phyloP scores from a whole-genome alignment of 176 grass and related monocot genomes.

The Ampelocalamus luodianensis region DNA sequence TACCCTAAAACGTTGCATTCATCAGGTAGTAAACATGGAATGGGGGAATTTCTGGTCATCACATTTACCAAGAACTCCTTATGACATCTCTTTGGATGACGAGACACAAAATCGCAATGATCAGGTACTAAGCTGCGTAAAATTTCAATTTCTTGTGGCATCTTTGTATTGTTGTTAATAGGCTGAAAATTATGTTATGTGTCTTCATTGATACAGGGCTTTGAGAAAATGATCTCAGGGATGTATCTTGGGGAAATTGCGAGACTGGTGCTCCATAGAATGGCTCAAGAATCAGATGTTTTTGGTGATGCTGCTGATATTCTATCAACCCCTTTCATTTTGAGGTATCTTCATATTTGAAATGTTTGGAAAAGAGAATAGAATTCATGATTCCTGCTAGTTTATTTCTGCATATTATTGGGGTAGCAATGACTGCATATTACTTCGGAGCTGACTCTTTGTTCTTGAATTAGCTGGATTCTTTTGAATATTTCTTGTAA shows the following conservation, averaged over 20 bases:
- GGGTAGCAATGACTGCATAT: background rate
- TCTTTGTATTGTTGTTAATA: background rate
- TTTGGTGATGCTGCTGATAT: constrained; percentile 63
- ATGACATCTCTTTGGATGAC: constrained; percentile 80
- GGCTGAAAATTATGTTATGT: background rate
- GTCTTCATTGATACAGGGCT: constrained; percentile 56
- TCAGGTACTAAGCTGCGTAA: constrained; percentile 53
- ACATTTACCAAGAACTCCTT: constrained; percentile 84
- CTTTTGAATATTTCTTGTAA: background rate
- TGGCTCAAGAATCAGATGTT: constrained; percentile 74
- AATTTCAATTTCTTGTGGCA: background rate
- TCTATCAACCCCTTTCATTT: constrained; percentile 68
- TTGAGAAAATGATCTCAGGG: constrained; percentile 98
- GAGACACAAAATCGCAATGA: constrained; percentile 85
- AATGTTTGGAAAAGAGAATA: background rate
- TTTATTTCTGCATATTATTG: constrained; percentile 12
- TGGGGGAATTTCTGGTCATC: constrained; percentile 99
- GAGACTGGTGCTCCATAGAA: constrained; percentile 71
- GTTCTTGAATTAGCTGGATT: background rate
- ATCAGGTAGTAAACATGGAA: constrained; percentile 98
- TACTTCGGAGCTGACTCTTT: background rate
- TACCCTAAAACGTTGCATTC: constrained; percentile 10
- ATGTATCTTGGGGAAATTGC: constrained; percentile 95
- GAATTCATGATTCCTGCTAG: background rate
- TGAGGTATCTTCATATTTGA: constrained; percentile 55